Percentiles rank a stretch among this genome's conserved stretches.
phyloP scores from a whole-genome alignment of 495 filamentous ascomycete genomes.

The Bombardia bombarda region DNA sequence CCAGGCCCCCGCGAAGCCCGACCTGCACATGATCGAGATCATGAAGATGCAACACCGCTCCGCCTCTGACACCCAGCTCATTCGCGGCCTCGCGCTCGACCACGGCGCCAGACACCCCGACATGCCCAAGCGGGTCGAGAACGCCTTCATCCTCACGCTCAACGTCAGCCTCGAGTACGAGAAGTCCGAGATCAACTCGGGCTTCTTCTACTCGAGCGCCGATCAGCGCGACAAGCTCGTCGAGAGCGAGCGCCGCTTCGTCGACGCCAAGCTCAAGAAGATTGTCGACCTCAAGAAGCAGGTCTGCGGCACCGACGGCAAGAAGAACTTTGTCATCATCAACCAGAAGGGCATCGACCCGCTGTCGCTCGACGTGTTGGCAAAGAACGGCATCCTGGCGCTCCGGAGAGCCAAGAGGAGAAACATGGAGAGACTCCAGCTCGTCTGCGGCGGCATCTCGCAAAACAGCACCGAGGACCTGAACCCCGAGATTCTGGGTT shows the following conservation, averaged over 20 bases:
- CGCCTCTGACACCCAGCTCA: slow-evolving; percentile 91
- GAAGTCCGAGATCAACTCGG: slow-evolving; percentile 98
- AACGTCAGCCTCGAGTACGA: slow-evolving; percentile 98
- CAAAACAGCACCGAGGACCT: slow-evolving; percentile 97
- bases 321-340: slow-evolving; percentile 95
- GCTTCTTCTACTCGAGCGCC: slow-evolving; percentile 97
- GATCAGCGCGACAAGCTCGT: slow-evolving; percentile 96
- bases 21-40: slow-evolving; percentile 98
- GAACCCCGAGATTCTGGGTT: slow-evolving; percentile 80
- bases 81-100: slow-evolving; percentile 85
- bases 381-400: slow-evolving; percentile 96
- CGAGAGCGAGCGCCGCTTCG: slow-evolving; percentile 90
- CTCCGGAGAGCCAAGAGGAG: slow-evolving; percentile 90
- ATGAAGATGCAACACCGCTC: slow-evolving; percentile 99
- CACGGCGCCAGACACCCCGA: slow-evolving; percentile 96
- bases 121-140: slow-evolving; percentile 94
- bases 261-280: slow-evolving; percentile 94
- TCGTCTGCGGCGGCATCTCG: slow-evolving; percentile 82
- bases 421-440: slow-evolving; percentile 97
- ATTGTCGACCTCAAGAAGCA: slow-evolving; percentile 98
- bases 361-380: slow-evolving; percentile 85
- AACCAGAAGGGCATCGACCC: slow-evolving; percentile 99
- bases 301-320: slow-evolving; percentile 87
- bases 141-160: slow-evolving; percentile 88
- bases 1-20: slow-evolving; percentile 79